Evolutionary conservation across 2,329 filamentous ascomycete genomes (phyloP), one percentile per base, ranked within the genome.

Genomic region (Cytospora mali): DNA sequence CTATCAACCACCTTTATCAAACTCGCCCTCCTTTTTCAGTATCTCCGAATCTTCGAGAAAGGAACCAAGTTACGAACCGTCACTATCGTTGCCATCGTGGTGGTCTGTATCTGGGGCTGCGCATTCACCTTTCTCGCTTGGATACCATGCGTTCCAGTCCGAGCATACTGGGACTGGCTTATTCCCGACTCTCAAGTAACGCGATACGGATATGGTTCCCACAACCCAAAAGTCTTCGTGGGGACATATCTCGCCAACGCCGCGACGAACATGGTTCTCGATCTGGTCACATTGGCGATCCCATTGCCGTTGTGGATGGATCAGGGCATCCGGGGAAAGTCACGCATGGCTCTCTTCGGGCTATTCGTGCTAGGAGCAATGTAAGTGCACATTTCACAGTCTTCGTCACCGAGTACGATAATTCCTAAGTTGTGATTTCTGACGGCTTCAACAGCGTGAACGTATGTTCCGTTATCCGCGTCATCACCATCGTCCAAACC

Each of bases 131-230:
- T 73, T 25, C 58, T 75, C 21, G 70, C 73, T n/a, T 74, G 70
- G 69, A 58, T 74, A 0, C 74, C 74, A 1, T 76, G 73, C 18
- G 4, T 71, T 25, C 72, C 72, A 1, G 64, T 76, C 1, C 66
- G 65, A 6, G 70, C 69, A 1, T 76, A 74, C 64, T 75, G 73
- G 73, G 42, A 72, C 46, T 69, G 70, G 61, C 42, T 48, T 1
- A 54, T 58, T 4, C 42, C 53, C 7, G 59, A 62, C 5, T 23
- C 33, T 2, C 18, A 58, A 23, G 55, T 39, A 23, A 50, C 27
- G 13, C 48, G 62, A n/a, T 76, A 72, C 55, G 74, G 69, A 0
- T 76, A 73, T 59, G 74, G 72, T 10, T 73, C 73, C 1, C 68
- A 66, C 51, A 54, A 69, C 1, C 56, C 68, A 0, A 25, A 50